These are phyloP conservation scores for Fonsecaea pedrosoi DNA, from an alignment of 2,329 filamentous ascomycete genomes.

Conservation along the genomic window DNA sequence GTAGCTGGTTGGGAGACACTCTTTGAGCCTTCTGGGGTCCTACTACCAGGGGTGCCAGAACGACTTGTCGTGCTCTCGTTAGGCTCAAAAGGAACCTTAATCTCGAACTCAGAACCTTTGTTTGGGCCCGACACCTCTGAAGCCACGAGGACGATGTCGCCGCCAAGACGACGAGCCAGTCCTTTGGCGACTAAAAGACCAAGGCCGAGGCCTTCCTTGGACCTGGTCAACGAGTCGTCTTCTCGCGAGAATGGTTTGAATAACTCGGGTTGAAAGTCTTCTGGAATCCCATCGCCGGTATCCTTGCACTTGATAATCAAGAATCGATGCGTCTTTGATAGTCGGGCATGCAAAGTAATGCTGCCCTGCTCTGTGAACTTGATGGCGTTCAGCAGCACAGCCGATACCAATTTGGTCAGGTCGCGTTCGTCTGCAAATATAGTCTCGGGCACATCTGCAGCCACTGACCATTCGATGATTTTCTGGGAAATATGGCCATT, in stretches of 20 bases:
- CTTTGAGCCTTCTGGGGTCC: conserved; percentile 44
- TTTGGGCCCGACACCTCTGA: conserved; percentile 67
- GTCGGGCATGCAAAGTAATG: conserved; percentile 63
- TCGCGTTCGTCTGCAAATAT: conserved; percentile 66
- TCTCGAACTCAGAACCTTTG: conserved; percentile 72
- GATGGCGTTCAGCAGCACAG: conserved; percentile 70
- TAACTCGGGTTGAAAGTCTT: conserved; percentile 68
- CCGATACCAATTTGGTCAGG: conserved; percentile 68
- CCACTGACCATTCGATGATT: conserved; percentile 57
- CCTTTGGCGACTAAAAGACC: conserved; percentile 76
- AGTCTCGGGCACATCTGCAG: conserved; percentile 54
- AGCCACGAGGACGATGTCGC: conserved; percentile 68
- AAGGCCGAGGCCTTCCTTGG: conserved; percentile 71
- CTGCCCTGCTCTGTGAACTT: conserved; percentile 72
- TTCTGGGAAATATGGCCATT: conserved; percentile 54
- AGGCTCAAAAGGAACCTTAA: conserved; percentile 67
- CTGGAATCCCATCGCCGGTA: conserved; percentile 72
- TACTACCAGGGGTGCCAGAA: conserved; percentile 57
- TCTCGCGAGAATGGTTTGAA: conserved; percentile 75
- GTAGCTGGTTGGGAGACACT: conserved; percentile 16
- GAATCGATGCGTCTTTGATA: conserved; percentile 60
- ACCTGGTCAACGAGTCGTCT: conserved; percentile 70
- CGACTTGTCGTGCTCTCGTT: conserved; percentile 54
- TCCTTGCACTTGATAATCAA: conserved; percentile 69
- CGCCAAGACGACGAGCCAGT: conserved; percentile 70